Conservation (phyloP, 2,329 filamentous ascomycete species). For the Aspergillus intermedius region DNA sequence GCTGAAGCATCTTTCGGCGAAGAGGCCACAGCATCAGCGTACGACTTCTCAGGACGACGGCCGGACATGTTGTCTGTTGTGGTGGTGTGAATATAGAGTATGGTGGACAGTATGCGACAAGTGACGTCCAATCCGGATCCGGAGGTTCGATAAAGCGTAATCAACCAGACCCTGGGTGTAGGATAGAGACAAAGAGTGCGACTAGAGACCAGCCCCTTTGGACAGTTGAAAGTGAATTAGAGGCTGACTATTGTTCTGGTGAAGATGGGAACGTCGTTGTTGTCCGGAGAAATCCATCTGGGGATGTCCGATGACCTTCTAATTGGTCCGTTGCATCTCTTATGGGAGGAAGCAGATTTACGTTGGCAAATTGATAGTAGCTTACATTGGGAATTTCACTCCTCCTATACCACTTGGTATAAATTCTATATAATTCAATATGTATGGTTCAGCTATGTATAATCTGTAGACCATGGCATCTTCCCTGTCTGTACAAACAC, state of each 20-base stretch:
- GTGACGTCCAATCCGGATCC: too few relatives aligned
- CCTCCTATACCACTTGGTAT: background rate
- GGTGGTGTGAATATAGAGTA: background rate
- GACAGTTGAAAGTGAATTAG: too few relatives aligned
- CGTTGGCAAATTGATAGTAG: too few relatives aligned
- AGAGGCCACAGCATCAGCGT: slow-evolving; percentile 21
- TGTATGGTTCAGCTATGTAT: background rate
- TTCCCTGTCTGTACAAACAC: background rate
- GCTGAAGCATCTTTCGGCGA: slow-evolving; percentile 37
- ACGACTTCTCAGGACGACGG: slow-evolving; percentile 24
- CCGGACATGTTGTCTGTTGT: slow-evolving; percentile 24
- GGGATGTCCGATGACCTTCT: background rate
- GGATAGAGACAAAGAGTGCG: too few relatives aligned
- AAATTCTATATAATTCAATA: background rate
- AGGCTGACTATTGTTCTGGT: background rate
- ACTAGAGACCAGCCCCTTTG: too few relatives aligned
- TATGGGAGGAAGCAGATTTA: background rate
- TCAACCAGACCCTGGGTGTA: too few relatives aligned
- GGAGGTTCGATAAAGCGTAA: too few relatives aligned
- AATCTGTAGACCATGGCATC: background rate
- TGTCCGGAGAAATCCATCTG: background rate
- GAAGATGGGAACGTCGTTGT: background rate
- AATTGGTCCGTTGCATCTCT: background rate
- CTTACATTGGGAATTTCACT: too few relatives aligned
- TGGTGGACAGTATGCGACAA: too few relatives aligned